Base-by-base conservation (phyloP, 1,139 yeast genomes). In the Suhomyces bolitotheri region DNA sequence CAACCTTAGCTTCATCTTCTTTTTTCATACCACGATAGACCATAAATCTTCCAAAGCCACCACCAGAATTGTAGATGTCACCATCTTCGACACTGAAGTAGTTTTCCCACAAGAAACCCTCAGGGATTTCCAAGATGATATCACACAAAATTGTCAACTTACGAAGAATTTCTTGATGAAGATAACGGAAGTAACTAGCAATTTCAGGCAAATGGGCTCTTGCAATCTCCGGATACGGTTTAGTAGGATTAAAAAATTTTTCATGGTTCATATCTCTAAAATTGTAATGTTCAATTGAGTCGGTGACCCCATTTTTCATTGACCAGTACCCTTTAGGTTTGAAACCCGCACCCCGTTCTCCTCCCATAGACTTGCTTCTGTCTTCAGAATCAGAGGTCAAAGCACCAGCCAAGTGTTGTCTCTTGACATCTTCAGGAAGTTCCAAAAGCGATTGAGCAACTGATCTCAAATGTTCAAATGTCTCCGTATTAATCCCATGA, bases 271-370 rank as follows among this genome's bases (percentile, higher is more conserved):
- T 51, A 36, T 66, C 63, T 40, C 68, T 56, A 35, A 69, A 55
- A 41, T 70, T 70, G 47, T 64, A 71, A 41, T 62, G 67, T 32
- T 57, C 70, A 37, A 71, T 69, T 9, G 66, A 56, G 35, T 71
- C 77, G 11, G 64, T 52, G 2, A 66, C 64, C 1, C 67, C 68
- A 38, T 68, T 63, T 23, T 66, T 60, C 56, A 69, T 60, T 22
- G 63, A 51, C 76, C 73, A 68, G 40, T 66, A 66, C 0, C 71
- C 72, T 40, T 52, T 60, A 20, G 78, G 78, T 43, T 72, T 72
- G 50, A 56, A 72, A 0, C 77, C 77, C 20, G 57, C 53, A 8
- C 75, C 75, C 31, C 76, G 54, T 41, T 71, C 75, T 9, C 71
- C 73, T 1, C 78, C 77, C 16, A 28, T 58, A 2, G 65, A 57